Base-by-base conservation (phyloP, 1,139 yeast species). In the Kodamaea plutei region DNA sequence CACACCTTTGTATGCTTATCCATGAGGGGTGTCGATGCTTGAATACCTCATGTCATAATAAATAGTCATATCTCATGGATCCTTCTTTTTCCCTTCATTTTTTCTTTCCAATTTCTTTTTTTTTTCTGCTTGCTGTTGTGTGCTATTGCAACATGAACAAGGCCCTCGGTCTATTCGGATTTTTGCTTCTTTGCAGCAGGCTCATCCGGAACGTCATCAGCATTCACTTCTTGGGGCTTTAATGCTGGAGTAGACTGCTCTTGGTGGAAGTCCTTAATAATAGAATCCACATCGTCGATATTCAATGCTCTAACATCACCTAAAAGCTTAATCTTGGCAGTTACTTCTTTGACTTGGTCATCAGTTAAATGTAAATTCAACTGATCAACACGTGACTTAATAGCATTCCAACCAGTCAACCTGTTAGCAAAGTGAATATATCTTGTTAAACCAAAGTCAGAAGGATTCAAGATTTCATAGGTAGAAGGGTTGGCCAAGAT, bases 371-470 rank as follows among this genome's bases (percentile, higher is more conserved):
- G 68, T 64, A 91, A 75, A 64, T 91, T 88, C 70, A 91, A 78
- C 66, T 91, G 97, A 60, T 91, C 98, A 35, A 91, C 98, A 70
- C 98, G 81, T 35, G 95, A 81, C 72, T 91, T 91, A 73, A 91
- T 91, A 30, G 97, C 97, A 61, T 91, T 91, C 98, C 98, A 91
- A 35, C 98, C 98, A 21, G 98, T 91, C 54, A 91, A 74, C 56
- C 97, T 82, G 73, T 89, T 89, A 48, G 97, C 97, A 59, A 91
- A 91, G 65, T 91, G 97, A 53, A 91, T 89, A 59, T 89, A 89
- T 59, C 97, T 78, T 31, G 94, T 81, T 62, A 89, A 77, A 60
- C 97, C 97, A 58, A 89, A 89, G 65, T 89, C 97, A 20, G 84
- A 69, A 40, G 98, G 98, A 60, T 84, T 84, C 58, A 91, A 76